Conservation (phyloP, 768 basidiomycete genomes). For the Naganishia vaughanmartiniae region DNA sequence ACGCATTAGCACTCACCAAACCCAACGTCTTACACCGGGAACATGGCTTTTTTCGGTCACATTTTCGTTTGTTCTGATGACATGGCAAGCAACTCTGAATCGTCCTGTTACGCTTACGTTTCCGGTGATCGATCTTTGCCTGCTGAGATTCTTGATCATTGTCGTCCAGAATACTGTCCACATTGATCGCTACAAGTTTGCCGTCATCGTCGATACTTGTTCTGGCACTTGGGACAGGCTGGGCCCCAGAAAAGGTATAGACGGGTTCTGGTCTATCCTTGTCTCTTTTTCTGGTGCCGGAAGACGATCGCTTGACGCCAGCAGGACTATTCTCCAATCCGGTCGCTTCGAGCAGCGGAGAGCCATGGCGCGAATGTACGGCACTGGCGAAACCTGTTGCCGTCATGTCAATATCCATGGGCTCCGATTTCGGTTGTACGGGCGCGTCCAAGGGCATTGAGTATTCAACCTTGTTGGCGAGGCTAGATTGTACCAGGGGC, state of each 20-base stretch:
- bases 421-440: conserved; percentile 14
- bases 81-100: conserved; percentile 78
- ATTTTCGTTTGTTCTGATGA: conserved; percentile 94
- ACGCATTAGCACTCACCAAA: conserved; percentile 50
- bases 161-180: neutral
- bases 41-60: conserved; percentile 87
- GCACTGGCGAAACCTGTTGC: conserved; percentile 8
- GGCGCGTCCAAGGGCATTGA: neutral
- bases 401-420: conserved; percentile 3
- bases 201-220: neutral
- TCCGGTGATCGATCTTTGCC: conserved; percentile 57
- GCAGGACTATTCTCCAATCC: neutral
- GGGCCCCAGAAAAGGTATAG: conserved; percentile 14
- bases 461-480: conserved; percentile 16
- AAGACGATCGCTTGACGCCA: conserved; percentile 6
- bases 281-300: conserved; percentile 3
- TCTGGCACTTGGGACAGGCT: neutral
- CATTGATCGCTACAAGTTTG: neutral
- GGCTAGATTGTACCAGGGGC: conserved; percentile 18
- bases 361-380: neutral
- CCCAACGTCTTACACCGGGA: conserved; percentile 85
- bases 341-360: conserved; percentile 1
- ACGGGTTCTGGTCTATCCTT: conserved; percentile 2
- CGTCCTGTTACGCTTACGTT: conserved; percentile 83
- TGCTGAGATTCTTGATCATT: conserved; percentile 14